These are phyloP conservation scores for Sporothrix globosa DNA, from an alignment of 2,329 filamentous ascomycete genomes.

Conservation along the genomic window DNA sequence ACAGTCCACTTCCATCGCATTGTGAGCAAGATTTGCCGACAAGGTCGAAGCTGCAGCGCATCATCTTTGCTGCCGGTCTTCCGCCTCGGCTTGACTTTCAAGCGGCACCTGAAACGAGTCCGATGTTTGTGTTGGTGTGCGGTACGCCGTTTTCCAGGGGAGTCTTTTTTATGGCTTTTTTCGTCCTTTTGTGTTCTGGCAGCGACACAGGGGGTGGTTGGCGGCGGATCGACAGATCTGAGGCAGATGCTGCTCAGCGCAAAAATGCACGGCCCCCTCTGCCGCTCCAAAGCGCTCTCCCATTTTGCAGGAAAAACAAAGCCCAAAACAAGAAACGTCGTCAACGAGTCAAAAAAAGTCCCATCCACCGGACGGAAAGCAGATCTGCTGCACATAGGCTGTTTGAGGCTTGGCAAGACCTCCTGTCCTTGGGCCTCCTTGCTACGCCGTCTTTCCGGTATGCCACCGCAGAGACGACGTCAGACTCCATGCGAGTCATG, in stretches of 20 bases:
- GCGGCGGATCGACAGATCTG: slow-evolving; percentile 20
- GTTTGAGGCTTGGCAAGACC: slow-evolving; percentile 25
- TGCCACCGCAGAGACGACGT: not conserved
- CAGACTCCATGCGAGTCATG: slow-evolving; percentile 26
- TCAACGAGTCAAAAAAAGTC: not conserved
- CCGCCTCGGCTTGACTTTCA: slow-evolving; percentile 6
- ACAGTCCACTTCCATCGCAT: too few species aligned
- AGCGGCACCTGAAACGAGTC: slow-evolving; percentile 17
- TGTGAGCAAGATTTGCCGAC: not conserved
- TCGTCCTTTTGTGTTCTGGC: not conserved
- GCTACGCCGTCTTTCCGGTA: not conserved
- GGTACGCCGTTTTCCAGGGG: too few species aligned
- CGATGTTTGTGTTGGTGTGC: not conserved
- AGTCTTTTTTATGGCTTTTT: not conserved
- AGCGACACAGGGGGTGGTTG: not conserved
- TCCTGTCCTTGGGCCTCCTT: not conserved
- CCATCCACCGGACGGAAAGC: slow-evolving; percentile 12
- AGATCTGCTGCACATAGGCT: slow-evolving; percentile 19
- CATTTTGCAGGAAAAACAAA: not conserved
- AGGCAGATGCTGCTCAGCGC: slow-evolving; percentile 1
- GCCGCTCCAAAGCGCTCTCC: not conserved
- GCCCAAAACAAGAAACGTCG: not conserved
- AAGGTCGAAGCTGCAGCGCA: not conserved
- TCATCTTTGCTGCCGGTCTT: slow-evolving; percentile 1
- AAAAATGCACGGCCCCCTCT: not conserved